Evolutionary conservation across 352 stramenopile species (phyloP).

Genomic region (Plasmopara viticola): DNA sequence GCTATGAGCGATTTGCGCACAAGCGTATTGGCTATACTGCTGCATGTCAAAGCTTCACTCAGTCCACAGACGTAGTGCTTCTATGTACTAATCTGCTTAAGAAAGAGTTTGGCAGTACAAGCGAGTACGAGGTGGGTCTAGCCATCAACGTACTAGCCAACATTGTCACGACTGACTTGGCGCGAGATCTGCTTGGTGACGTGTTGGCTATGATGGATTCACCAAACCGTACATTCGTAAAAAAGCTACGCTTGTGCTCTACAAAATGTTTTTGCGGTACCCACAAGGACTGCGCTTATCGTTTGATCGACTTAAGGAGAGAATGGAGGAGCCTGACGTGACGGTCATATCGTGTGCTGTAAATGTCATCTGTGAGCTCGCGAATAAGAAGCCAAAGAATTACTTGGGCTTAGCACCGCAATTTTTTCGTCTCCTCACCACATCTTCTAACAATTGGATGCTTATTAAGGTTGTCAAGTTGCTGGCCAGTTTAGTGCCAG

Average conservation of each 20-base stretch:
- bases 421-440: slow-evolving; percentile 98
- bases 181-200: slow-evolving; percentile 89
- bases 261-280: slow-evolving; percentile 99
- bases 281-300: slow-evolving; percentile 96
- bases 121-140: slow-evolving; percentile 95
- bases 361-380: slow-evolving; percentile 99
- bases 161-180: slow-evolving; percentile 96
- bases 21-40: slow-evolving; percentile 97
- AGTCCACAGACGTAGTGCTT: slow-evolving; percentile 97
- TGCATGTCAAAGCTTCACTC: slow-evolving; percentile 93
- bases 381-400: slow-evolving; percentile 98
- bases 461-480: slow-evolving; percentile 99
- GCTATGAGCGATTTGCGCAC: slow-evolving; percentile 91
- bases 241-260: slow-evolving; percentile 97
- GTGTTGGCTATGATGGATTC: slow-evolving; percentile 90
- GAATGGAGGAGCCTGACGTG: slow-evolving; percentile 94
- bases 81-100: slow-evolving; percentile 98
- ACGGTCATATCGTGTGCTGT: slow-evolving; percentile 96
- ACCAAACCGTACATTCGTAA: slow-evolving; percentile 96
- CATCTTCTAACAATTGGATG: slow-evolving; percentile 99
- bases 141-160: slow-evolving; percentile 99
- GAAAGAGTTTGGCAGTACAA: slow-evolving; percentile 91
- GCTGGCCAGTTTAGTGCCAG: slow-evolving; percentile 93
- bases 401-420: slow-evolving; percentile 96
- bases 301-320: slow-evolving; percentile 96